Evolutionary conservation across 2,329 filamentous ascomycete species (phyloP), one percentile per base, ranked within the genome.

Genomic region (Elsinoe ampelina): DNA sequence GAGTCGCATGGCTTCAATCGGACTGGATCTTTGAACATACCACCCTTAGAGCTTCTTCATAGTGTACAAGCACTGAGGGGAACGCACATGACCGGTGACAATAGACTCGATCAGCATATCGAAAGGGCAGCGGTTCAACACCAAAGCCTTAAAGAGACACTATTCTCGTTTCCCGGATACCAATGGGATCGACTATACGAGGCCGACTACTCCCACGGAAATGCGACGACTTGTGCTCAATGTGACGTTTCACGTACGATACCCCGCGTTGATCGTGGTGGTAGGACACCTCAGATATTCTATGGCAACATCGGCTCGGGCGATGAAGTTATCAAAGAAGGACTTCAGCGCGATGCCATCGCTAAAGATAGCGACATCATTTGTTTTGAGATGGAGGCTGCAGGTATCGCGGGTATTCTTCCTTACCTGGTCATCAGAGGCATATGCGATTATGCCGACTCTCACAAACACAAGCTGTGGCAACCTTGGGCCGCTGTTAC

Each of bases 361-460:
- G 22, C 26, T 13, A 4, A 20, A 42, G 34, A 32, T 20, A 8
- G 26, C 15, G 15, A n/a, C 39, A 13, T 56, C 19, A 34, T 56
- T 1, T 56, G 54, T 26, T 56, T 56, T n/a, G 54, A 56, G 30
- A 56, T 56, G 54, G 54, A 56, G 35, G 52, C 36, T 7, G 52
- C 52, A 30, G 52, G 35, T 4, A 22, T 55, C 11, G 41, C 41
- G 20, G 20, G 20, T 12, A 22, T 13, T 5, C 13, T 42, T n/a
- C 41, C 41, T 8, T 48, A 35, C 19, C 39, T 58, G 13, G 58
- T 59, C 5, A 58, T 60, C 12, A 20, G 58, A 48, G 55, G 58
- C 13, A 58, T 59, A 20, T 59, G 58, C 35, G 58, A 59, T 36
- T 59, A 59, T 17, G 22, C 38, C 7, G 58, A 59, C 35, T 52